Evolutionary conservation across 179 eudicot genomes (phyloP), one percentile per base, ranked within the genome.

Genomic region (Amaranthus tricolor): DNA sequence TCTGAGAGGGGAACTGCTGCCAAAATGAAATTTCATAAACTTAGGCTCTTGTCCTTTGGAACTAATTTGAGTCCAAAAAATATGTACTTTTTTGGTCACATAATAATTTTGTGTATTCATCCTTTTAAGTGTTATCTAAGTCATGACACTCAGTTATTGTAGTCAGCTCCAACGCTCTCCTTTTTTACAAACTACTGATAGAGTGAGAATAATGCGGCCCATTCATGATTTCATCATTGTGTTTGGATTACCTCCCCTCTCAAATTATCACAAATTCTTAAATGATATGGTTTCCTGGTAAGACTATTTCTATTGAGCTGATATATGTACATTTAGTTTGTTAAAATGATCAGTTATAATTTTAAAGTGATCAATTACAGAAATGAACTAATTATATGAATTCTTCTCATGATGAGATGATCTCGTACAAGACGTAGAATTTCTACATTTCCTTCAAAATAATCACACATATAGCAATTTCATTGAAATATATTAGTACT

Each of bases 61-160:
- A 83, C 83, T 77, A 53, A 76, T 50, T 62, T 61, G 19, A 66
- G 83, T 80, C 81, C 79, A 71, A 73, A 66, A 77, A n/a, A 52
- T 54, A 7, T 80, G 79, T 74, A 74, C 72, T 72, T 71, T 15
- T 69, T 70, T 69, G 76, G 69, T 68, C 61, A 66, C 77, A 77
- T 78, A 80, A 80, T 83, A 83, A 80, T 71, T 79, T 79, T 82
- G 74, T 53, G 73, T 74, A 68, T 63, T 77, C 48, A 45, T 68
- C 53, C 49, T 31, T 31, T 31, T 31, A 31, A 31, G 40, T 57
- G 63, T 58, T 59, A 72, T 40, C 63, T 63, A 75, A 81, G 80
- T 58, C 55, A 62, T 73, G 63, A 67, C 73, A 81, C 78, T 73
- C 71, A 16, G 77, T 57, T 55, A 68, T 68, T 9, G 62, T 62